These are phyloP conservation scores for Amanita polypyramis DNA, from an alignment of 768 basidiomycete genomes.

Conservation along the genomic window DNA sequence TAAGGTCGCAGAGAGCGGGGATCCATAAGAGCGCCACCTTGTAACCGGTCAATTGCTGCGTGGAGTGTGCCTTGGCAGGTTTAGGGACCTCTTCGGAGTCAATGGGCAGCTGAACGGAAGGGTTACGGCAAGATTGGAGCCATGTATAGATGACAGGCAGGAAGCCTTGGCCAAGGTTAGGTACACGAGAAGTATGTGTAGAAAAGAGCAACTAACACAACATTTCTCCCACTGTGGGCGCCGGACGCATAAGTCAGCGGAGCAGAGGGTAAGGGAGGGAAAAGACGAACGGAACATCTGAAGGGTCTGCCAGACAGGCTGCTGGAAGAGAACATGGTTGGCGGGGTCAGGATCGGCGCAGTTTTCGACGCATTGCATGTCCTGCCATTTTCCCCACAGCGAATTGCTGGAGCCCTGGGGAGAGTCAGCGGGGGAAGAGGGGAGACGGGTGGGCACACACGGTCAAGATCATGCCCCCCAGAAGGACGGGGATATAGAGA, in stretches of 20 bases:
- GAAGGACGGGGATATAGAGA: conserved; percentile 65
- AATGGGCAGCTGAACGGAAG: conserved; percentile 44
- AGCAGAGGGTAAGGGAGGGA: conserved; percentile 13
- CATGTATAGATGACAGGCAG: conserved; percentile 72
- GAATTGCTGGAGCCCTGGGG: conserved; percentile 69
- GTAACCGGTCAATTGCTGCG: conserved; percentile 51
- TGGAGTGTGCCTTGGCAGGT: conserved; percentile 22
- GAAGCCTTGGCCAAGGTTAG: conserved; percentile 49
- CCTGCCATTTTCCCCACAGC: conserved; percentile 83
- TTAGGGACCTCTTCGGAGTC: conserved; percentile 28
- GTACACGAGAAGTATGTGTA: conserved; percentile 17
- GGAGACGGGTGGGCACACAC: conserved; percentile 25
- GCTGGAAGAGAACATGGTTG: conserved; percentile 73
- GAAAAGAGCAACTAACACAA: conserved; percentile 50
- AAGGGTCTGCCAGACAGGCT: conserved; percentile 88
- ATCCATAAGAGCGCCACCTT: conserved; percentile 75
- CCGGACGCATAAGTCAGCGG: conserved; percentile 16
- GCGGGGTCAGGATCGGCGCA: conserved; percentile 57
- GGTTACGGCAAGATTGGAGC: conserved; percentile 36
- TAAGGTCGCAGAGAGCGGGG: conserved; percentile 83
- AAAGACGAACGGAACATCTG: conserved; percentile 74
- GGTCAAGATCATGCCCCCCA: conserved; percentile 89
- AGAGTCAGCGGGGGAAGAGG: conserved; percentile 1
- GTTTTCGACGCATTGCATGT: conserved; percentile 98
- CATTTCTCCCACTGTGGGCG: conserved; percentile 80